Base-by-base conservation (phyloP, 371 early-diverging fungal genomes). In the Rhizopus microsporus region DNA sequence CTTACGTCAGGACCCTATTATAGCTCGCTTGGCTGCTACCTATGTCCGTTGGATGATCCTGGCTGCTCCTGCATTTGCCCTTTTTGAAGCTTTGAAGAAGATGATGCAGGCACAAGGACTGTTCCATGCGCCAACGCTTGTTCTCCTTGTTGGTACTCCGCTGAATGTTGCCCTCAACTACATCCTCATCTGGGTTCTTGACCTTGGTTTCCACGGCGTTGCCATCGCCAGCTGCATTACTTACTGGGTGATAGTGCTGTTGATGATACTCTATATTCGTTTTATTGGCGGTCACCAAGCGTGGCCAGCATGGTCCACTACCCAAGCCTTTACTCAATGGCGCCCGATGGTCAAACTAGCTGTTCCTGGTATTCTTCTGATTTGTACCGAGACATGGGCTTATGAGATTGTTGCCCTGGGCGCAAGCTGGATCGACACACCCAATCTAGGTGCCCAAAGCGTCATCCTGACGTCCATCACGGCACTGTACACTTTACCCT, bases 31-130 rank as follows among this genome's bases (percentile, higher is more conserved):
- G 9, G 63, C 75, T 9, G 66, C 67, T 15, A 50, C 59, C 34
- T 96, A 82, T 68, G 74, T 89, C 9, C 71, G 80, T 0, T 85
- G 78, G 51, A 81, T 89, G 71, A 71, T 93, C 37, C 78, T 81
- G 4, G 87, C 88, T 1, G 78, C 84, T 7, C 83, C 88, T 8
- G 89, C 93, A 0, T 85, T 79, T 72, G 70, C 92, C 52, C 69
- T 78, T 32, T 86, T 89, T 72, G 91, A 93, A 50, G 83, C 89
- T 45, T 62, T 92, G 38, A 89, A 88, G 62, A 81, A 89, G 51
- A 91, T 80, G 63, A 65, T 94, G 16, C 90, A 92, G 56, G 88
- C 89, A 0, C 94, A 93, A 76, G 89, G 90, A 10, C 77, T 88
- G 56, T 91, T 93, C 86, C 76, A 82, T 17, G 92, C 92, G 6